phyloP scores from a whole-genome alignment of 768 basidiomycete genomes.

The Coprinopsis cinerea region DNA sequence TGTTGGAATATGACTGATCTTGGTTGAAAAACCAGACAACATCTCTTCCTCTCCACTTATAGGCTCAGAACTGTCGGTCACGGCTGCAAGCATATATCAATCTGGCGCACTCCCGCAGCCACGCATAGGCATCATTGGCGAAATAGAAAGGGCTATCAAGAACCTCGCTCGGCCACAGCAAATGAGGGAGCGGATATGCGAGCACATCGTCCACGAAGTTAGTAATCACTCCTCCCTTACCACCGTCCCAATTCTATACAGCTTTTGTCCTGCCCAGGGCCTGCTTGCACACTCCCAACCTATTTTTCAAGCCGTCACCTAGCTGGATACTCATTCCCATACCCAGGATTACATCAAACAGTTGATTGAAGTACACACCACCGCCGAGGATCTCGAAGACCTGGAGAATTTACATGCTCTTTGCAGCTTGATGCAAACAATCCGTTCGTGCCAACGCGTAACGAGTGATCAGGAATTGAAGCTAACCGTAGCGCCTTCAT shows the following conservation, averaged over 20 bases:
- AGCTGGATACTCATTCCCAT: not conserved
- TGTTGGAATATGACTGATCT: conserved; percentile 15
- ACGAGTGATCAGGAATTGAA: too few relatives aligned
- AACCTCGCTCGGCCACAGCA: conserved; percentile 62
- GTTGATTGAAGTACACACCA: conserved; percentile 76
- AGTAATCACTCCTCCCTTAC: conserved; percentile 21
- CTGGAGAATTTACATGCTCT: conserved; percentile 86
- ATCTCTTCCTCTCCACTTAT: conserved; percentile 57
- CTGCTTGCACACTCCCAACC: conserved; percentile 1
- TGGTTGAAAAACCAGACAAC: conserved; percentile 39
- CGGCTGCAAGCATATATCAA: conserved; percentile 60
- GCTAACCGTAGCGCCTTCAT: too few relatives aligned
- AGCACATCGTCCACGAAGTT: conserved; percentile 83
- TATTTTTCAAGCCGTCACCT: not conserved
- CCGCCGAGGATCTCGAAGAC: conserved; percentile 91
- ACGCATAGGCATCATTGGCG: conserved; percentile 66
- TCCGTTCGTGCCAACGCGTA: conserved; percentile 63
- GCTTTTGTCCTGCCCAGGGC: conserved; percentile 9
- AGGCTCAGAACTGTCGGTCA: conserved; percentile 52
- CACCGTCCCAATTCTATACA: conserved; percentile 1
- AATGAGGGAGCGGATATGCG: conserved; percentile 81
- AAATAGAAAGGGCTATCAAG: conserved; percentile 78
- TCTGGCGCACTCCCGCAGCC: conserved; percentile 73
- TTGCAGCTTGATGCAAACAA: conserved; percentile 90
- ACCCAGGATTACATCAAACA: conserved; percentile 80